Evolutionary conservation across 192 early-diverging fungal genomes (phyloP), one percentile per base, ranked within the genome.

Genomic region (Coemansia sp.): DNA sequence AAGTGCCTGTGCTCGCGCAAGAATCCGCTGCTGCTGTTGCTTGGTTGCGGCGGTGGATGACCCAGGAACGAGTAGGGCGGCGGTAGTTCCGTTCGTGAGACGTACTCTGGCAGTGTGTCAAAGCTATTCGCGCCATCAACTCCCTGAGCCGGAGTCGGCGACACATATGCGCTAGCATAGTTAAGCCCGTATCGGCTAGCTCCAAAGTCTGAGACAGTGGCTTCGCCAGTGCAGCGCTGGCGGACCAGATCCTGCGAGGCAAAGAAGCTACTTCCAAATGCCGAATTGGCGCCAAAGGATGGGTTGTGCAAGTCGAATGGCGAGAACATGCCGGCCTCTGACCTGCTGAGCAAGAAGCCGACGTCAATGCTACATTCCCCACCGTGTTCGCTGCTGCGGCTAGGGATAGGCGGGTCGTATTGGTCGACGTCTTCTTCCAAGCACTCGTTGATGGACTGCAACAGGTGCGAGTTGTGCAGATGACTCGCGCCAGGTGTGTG

Each of bases 81-180:
- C 20, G 82, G 82, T 47, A 69, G 73, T 10, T 76, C 82, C 2
- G 68, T 41, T 6, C 46, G 64, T 1, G 71, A 62, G 22, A 57
- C 57, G 42, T 84, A 84, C 44, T 77, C 74, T 27, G 82, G 82
- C 74, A 84, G 65, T 13, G 77, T 79, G 46, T 84, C 82, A 29
- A 67, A 42, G 62, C 82, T 84, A 31, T 61, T 60, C 38, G 65
- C 29, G 64, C 49, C 75, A 1, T 67, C 80, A 18, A 49, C 36
- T 22, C 34, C 60, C 8, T 52, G 67, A 7, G 64, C 43, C 9
- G 77, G 22, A 68, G 68, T 61, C 6, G 52, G 16, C 6, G 64
- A 65, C 2, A 66, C 20, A 13, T 52, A 52, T 13, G 72, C 22
- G 34, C 72, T 52, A 5, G 51, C 47, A 34, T 57, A 47, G 20